Conservation (phyloP, 352 stramenopile genomes). For the Thraustotheca clavata region DNA sequence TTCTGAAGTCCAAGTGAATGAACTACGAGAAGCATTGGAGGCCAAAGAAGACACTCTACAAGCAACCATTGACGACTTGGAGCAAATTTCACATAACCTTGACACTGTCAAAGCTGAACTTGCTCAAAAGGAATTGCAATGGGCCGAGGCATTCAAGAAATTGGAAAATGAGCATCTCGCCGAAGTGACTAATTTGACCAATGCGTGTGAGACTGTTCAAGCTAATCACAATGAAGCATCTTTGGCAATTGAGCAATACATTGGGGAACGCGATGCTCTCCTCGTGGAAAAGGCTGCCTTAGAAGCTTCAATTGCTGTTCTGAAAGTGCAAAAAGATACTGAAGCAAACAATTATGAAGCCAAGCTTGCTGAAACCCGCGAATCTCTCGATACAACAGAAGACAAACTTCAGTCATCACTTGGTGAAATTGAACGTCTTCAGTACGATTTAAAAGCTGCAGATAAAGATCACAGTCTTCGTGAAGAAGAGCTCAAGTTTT, state of each 20-base stretch:
- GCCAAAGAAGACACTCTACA: slow-evolving; percentile 1
- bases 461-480: too few relatives aligned
- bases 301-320: background rate
- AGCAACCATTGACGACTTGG: background rate
- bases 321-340: background rate
- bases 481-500: background rate
- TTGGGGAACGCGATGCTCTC: background rate
- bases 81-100: background rate
- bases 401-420: slow-evolving; percentile 1
- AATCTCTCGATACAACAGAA: background rate
- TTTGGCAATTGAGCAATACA: background rate
- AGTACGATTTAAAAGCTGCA: too few relatives aligned
- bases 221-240: background rate
- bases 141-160: too few relatives aligned
- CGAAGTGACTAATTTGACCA: background rate
- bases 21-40: background rate
- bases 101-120: too few relatives aligned
- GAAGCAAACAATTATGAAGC: background rate
- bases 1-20: background rate
- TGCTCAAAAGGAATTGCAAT: background rate
- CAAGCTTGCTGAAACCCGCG: background rate
- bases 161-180: background rate
- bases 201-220: background rate
- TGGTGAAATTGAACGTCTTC: background rate
- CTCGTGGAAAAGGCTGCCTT: background rate